Conservation (phyloP, 2,329 filamentous ascomycete genomes). For the Nakataea oryzae region DNA sequence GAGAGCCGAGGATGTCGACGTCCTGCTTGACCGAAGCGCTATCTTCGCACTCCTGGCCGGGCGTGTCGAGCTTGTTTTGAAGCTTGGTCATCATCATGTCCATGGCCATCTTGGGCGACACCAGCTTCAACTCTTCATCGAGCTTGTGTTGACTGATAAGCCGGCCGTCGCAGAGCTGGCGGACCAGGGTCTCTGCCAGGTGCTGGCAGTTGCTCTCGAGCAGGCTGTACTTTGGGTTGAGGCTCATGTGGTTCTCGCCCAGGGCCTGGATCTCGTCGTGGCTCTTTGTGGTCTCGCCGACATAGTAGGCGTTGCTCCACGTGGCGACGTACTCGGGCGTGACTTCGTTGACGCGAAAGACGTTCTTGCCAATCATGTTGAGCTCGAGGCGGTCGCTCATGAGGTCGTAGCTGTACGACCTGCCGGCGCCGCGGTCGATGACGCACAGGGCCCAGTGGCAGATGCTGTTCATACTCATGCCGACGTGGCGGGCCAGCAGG, state of each 20-base stretch:
- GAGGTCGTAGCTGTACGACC: conserved; percentile 17
- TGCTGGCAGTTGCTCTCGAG: conserved; percentile 21
- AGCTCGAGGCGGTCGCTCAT: conserved; percentile 19
- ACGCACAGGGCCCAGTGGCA: conserved; percentile 18
- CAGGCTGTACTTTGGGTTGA: conserved; percentile 20
- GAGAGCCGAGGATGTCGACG: conserved; percentile 11
- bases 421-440: conserved; percentile 12
- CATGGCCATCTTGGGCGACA: conserved; percentile 17
- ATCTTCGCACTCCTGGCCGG: conserved; percentile 8
- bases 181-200: conserved; percentile 18
- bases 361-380: conserved; percentile 15
- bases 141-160: conserved; percentile 20
- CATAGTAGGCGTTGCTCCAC: conserved; percentile 19
- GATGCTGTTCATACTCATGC: conserved; percentile 18
- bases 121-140: conserved; percentile 16
- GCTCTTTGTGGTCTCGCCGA: conserved; percentile 19
- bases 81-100: conserved; percentile 19
- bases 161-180: conserved; percentile 18
- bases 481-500: conserved; percentile 16
- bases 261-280: conserved; percentile 18
- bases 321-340: conserved; percentile 15
- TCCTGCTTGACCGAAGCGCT: conserved; percentile 12
- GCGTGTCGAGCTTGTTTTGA: conserved; percentile 13
- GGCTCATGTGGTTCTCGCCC: conserved; percentile 11
- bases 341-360: conserved; percentile 18